Evolutionary conservation across 2,329 filamentous ascomycete genomes (phyloP).

Genomic region (Fusarium austroafricanum): DNA sequence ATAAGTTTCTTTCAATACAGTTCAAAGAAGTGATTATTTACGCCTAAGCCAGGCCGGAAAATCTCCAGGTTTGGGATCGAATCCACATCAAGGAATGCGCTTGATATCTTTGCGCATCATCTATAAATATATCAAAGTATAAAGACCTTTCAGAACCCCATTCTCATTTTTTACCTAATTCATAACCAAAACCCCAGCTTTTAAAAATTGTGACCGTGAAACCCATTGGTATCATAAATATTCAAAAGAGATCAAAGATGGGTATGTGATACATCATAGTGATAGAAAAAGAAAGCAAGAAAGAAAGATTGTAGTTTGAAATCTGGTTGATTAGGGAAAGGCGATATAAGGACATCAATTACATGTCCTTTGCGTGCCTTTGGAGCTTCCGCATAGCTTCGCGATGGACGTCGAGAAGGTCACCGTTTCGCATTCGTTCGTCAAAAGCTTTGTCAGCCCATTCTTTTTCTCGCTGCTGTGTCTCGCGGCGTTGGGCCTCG

Average conservation of each 20-base stretch:
- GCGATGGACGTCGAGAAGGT: slow-evolving; percentile 80
- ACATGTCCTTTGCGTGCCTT: slow-evolving; percentile 53
- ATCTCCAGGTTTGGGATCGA: slow-evolving; percentile 3
- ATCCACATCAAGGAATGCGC: slow-evolving; percentile 27
- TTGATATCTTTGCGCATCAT: slow-evolving; percentile 7
- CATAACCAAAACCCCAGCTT: slow-evolving; percentile 17
- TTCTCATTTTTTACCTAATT: slow-evolving; percentile 27
- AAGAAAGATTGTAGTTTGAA: slow-evolving; percentile 17
- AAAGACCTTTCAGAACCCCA: slow-evolving; percentile 14
- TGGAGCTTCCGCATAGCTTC: slow-evolving; percentile 87
- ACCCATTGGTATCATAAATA: slow-evolving; percentile 46
- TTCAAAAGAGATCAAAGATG: slow-evolving; percentile 30
- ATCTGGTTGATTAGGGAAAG: neutral
- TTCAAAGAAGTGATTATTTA: neutral
- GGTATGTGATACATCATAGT: slow-evolving; percentile 25
- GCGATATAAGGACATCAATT: neutral
- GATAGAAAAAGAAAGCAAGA: slow-evolving; percentile 6
- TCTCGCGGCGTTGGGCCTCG: slow-evolving; percentile 69
- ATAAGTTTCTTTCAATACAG: neutral
- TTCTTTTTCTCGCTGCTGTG: slow-evolving; percentile 67
- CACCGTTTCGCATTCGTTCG: slow-evolving; percentile 79
- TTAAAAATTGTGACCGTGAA: slow-evolving; percentile 28
- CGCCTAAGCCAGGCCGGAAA: slow-evolving; percentile 2
- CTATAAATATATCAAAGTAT: slow-evolving; percentile 33
- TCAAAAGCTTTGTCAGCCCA: slow-evolving; percentile 74